A percentile compares a stretch with the other conserved stretches of the same genome.
These are phyloP conservation scores for Fusarium euwallaceae DNA, from an alignment of 2,329 filamentous ascomycete species.

Conservation along the genomic window DNA sequence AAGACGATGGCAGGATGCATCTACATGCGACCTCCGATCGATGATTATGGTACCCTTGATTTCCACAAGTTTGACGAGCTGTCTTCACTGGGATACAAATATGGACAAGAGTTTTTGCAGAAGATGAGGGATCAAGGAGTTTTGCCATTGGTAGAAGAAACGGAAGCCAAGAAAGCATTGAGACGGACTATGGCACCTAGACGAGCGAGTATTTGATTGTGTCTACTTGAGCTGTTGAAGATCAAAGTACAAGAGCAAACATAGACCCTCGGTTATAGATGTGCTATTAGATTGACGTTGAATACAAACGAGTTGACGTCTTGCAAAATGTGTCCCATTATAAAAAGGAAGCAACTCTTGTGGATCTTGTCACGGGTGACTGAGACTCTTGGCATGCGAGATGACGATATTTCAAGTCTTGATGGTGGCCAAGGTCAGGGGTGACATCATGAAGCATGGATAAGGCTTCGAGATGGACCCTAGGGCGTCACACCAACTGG, in stretches of 20 bases:
- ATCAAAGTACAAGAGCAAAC: not conserved
- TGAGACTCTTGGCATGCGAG: conserved; percentile 7
- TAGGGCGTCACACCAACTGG: conserved; percentile 23
- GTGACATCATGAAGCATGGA: conserved; percentile 44
- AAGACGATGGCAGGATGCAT: conserved; percentile 92
- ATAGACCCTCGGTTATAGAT: not conserved
- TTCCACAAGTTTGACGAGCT: conserved; percentile 99
- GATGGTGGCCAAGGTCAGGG: conserved; percentile 29
- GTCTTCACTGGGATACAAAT: conserved; percentile 88
- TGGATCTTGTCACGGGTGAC: not conserved
- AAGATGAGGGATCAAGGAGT: conserved; percentile 83
- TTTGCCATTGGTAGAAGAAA: conserved; percentile 77
- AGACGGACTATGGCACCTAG: conserved; percentile 84
- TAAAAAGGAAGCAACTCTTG: not conserved
- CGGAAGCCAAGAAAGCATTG: conserved; percentile 81
- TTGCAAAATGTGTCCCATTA: not conserved
- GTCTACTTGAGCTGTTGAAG: not conserved
- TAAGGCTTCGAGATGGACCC: conserved; percentile 20
- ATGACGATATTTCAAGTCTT: conserved; percentile 25
- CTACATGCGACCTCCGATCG: conserved; percentile 96
- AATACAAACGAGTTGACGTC: not conserved
- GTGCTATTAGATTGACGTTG: not conserved
- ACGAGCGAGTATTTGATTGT: conserved; percentile 78
- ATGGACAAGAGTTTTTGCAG: conserved; percentile 83
- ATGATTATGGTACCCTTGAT: conserved; percentile 92